These are phyloP conservation scores for Choiromyces venosus DNA, from an alignment of 495 filamentous ascomycete genomes.

Conservation along the genomic window DNA sequence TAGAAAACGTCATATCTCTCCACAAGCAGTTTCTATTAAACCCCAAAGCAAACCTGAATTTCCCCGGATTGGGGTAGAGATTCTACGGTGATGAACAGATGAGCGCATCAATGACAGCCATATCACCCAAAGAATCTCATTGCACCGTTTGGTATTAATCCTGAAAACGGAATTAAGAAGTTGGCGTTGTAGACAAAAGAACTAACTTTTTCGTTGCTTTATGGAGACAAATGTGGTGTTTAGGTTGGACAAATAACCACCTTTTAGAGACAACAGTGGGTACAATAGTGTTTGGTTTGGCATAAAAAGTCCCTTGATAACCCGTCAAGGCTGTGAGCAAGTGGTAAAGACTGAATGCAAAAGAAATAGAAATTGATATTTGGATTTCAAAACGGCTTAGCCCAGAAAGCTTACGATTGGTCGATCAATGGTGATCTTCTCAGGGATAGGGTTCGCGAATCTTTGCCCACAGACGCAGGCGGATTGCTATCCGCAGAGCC, in stretches of 20 bases:
- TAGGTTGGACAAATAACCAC: not conserved
- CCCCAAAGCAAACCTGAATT: not conserved
- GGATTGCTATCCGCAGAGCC: not conserved
- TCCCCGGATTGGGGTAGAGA: not conserved
- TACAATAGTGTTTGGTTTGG: not conserved
- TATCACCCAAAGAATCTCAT: not conserved
- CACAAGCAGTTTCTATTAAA: not conserved
- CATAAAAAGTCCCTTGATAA: not conserved
- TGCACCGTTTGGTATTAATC: not conserved
- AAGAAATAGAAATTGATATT: not conserved
- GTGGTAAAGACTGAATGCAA: not conserved
- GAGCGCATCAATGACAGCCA: not conserved
- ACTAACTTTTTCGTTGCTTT: not conserved
- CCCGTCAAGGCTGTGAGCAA: not conserved
- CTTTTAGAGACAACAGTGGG: not conserved
- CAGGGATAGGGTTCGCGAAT: not conserved
- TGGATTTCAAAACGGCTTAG: not conserved
- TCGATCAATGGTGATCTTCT: not conserved
- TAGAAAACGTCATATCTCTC: constrained; percentile 21
- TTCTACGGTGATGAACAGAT: not conserved
- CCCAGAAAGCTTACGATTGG: not conserved
- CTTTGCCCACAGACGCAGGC: not conserved
- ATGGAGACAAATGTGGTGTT: not conserved
- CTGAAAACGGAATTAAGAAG: not conserved
- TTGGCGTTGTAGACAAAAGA: not conserved